These are phyloP conservation scores for Colletotrichum sp. DNA, from an alignment of 2,329 filamentous ascomycete species.

Conservation along the genomic window DNA sequence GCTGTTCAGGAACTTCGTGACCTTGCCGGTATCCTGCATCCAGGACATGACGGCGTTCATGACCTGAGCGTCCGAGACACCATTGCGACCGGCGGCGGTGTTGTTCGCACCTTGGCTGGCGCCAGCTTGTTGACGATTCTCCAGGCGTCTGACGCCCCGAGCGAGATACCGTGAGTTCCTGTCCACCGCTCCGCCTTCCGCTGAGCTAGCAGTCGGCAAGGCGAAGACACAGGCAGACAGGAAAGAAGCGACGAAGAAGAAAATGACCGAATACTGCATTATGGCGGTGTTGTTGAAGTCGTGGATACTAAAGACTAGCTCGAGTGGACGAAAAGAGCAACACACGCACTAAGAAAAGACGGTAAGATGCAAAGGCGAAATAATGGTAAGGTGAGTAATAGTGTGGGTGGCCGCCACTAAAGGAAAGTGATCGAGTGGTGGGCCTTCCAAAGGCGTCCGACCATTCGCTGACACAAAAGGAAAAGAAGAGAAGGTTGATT, in stretches of 20 bases:
- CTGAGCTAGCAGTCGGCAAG: slow-evolving; percentile 13
- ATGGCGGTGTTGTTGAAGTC: slow-evolving; percentile 1
- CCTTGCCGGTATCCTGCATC: slow-evolving; percentile 25
- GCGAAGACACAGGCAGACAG: not conserved
- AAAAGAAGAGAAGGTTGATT: slow-evolving; percentile 1
- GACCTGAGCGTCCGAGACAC: slow-evolving; percentile 22
- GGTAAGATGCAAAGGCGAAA: not conserved
- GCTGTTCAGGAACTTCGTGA: slow-evolving; percentile 25
- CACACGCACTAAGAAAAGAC: not conserved
- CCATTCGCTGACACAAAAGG: not conserved
- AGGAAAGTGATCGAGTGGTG: slow-evolving; percentile 7
- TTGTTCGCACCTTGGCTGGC: slow-evolving; percentile 6
- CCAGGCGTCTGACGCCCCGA: not conserved
- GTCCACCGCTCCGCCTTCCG: not conserved
- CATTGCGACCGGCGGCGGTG: not conserved
- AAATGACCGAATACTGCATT: slow-evolving; percentile 9
- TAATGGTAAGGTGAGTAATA: not conserved
- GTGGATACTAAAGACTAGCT: slow-evolving; percentile 1
- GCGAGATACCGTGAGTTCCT: not conserved
- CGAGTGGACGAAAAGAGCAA: not conserved
- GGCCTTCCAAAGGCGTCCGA: slow-evolving; percentile 17
- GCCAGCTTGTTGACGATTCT: not conserved
- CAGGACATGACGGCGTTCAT: slow-evolving; percentile 25
- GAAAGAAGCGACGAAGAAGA: slow-evolving; percentile 1
- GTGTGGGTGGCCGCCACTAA: not conserved